Percentiles rank a stretch among this genome's conserved stretches.
phyloP scores from a whole-genome alignment of 345 rosid genomes.

The Pistacia atlantica region DNA sequence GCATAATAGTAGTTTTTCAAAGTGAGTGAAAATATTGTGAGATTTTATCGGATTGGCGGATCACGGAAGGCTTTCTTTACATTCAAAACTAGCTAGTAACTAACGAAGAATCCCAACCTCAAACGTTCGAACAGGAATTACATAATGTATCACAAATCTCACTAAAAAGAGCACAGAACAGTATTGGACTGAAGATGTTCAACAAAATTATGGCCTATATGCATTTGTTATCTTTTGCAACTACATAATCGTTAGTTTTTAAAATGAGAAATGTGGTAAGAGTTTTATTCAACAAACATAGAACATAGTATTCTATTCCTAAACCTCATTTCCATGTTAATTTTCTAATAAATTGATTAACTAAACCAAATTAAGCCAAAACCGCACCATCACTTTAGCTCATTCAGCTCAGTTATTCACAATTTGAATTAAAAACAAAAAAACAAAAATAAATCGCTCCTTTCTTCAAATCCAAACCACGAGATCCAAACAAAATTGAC shows the following conservation, averaged over 20 bases:
- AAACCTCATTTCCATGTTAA: not conserved
- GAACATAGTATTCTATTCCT: not conserved
- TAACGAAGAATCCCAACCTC: not conserved
- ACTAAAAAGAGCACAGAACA: not conserved
- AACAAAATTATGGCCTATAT: too few species aligned
- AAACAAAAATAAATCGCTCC: not conserved
- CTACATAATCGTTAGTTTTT: not conserved
- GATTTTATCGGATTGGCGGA: too few species aligned
- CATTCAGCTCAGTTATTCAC: not conserved
- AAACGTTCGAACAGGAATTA: not conserved
- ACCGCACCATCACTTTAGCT: not conserved
- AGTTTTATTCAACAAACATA: not conserved
- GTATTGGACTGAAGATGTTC: not conserved
- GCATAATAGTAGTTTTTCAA: too few species aligned
- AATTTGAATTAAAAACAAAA: not conserved
- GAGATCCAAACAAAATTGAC: slow-evolving; percentile 41
- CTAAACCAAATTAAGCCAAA: not conserved
- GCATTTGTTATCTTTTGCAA: not conserved
- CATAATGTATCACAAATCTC: too few species aligned
- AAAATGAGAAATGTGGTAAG: not conserved
- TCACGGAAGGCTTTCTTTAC: too few species aligned
- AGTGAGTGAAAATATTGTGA: too few species aligned
- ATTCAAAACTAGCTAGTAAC: not conserved
- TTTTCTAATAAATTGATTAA: not conserved
- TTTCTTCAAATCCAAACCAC: slow-evolving; percentile 16